phyloP scores from a whole-genome alignment of 306 rosid species.

The Quercus robur region DNA sequence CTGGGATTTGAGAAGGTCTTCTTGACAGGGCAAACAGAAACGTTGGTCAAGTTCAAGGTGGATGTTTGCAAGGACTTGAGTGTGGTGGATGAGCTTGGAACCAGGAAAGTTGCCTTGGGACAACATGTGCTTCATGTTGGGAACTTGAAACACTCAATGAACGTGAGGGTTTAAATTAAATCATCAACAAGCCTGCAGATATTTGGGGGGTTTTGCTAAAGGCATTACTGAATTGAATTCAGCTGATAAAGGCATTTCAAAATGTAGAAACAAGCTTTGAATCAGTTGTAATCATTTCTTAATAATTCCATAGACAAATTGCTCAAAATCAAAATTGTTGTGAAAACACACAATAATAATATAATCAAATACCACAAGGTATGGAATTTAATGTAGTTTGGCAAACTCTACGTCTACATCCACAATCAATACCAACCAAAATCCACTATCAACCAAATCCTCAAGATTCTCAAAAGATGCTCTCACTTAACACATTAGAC shows the following conservation, averaged over 20 bases:
- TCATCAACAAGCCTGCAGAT: constrained; percentile 31
- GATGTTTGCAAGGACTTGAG: constrained; percentile 90
- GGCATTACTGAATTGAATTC: not conserved
- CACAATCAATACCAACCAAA: no score
- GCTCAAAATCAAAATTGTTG: not conserved
- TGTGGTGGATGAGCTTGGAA: constrained; percentile 82
- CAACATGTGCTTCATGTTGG: constrained; percentile 81
- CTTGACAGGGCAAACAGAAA: constrained; percentile 41
- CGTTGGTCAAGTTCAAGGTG: constrained; percentile 61
- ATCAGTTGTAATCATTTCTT: constrained; percentile 24
- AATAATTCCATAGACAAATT: not conserved
- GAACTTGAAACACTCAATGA: constrained; percentile 63
- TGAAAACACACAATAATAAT: no score
- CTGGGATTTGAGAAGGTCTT: constrained; percentile 71
- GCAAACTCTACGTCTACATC: no score
- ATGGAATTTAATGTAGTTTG: no score
- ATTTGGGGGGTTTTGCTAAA: not conserved
- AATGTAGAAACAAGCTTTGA: constrained; percentile 5
- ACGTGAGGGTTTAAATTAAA: constrained; percentile 67
- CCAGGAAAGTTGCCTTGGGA: constrained; percentile 73
- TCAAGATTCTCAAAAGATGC: no score
- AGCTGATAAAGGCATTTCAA: not conserved
- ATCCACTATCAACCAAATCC: no score
- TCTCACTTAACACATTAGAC: no score
- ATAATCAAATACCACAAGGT: no score